phyloP scores from a whole-genome alignment of 192 early-diverging fungal species.

The Umbelopsis sp. region DNA sequence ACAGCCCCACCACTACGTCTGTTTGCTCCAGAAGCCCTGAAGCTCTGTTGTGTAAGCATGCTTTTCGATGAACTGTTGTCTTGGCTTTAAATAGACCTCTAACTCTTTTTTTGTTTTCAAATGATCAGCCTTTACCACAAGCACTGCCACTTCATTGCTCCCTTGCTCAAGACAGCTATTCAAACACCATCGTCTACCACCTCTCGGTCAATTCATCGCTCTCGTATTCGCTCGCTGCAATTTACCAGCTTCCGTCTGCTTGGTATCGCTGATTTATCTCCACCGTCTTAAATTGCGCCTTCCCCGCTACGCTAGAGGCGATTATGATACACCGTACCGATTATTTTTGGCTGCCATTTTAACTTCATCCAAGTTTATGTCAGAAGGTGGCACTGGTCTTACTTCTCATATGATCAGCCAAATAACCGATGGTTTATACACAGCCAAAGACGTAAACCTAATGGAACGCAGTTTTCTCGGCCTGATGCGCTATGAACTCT shows the following conservation, averaged over 20 bases:
- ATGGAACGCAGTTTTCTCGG: conserved; percentile 64
- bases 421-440: conserved; percentile 55
- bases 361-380: conserved; percentile 67
- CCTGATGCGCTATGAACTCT: conserved; percentile 56
- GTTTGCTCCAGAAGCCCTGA: conserved; percentile 42
- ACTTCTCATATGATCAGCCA: conserved; percentile 39
- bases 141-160: conserved; percentile 33
- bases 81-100: background rate
- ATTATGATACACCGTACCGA: conserved; percentile 72
- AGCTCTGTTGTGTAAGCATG: conserved; percentile 38
- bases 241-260: conserved; percentile 37
- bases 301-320: conserved; percentile 63
- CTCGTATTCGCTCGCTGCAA: conserved; percentile 30
- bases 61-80: background rate
- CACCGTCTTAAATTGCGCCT: conserved; percentile 66
- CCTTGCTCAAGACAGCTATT: conserved; percentile 30
- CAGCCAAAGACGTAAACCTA: conserved; percentile 54
- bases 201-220: conserved; percentile 41
- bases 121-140: conserved; percentile 34
- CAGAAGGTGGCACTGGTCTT: conserved; percentile 47
- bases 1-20: conserved; percentile 21
- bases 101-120: background rate
- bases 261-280: conserved; percentile 74
- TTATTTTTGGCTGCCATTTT: conserved; percentile 73
- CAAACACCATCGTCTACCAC: conserved; percentile 32